Evolutionary conservation across 1,139 yeast genomes (phyloP), one percentile per base, ranked within the genome.

Genomic region (Sugiyamaella paludigena): DNA sequence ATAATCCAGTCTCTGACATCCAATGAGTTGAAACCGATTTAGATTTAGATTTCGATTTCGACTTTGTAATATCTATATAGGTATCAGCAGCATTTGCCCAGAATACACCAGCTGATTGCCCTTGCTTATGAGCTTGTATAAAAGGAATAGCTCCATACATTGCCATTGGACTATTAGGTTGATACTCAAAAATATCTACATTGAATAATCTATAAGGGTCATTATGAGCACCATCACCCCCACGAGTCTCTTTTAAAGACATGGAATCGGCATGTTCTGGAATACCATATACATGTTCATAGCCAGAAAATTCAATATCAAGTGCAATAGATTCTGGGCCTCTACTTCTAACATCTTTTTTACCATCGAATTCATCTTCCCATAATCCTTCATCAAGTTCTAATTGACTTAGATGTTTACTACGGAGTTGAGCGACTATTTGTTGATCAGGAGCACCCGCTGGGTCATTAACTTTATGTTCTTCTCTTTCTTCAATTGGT

Each of bases 41-140:
- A 2, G 63, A 53, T n/a, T 42, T 50, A n/a, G 24, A 19, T 19
- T 19, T 5, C 3, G 24, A 5, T 5, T 19, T 19, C 5, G 24
- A 19, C 73, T 61, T 75, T 38, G 58, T 72, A 42, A 94, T 79
- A 62, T 92, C 96, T 47, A 92, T 73, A 72, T 83, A 91, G 0
- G 98, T 89, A 62, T 92, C 98, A 1, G 98, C 97, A 47, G 88
- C 79, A 63, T 91, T 92, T 47, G 87, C 72, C 98, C 98, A 92
- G 61, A 91, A 89, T 7, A 92, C 64, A 10, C 96, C 98, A 6
- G 82, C 79, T 1, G 94, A 74, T 0, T 74, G 63, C 0, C 72
- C 77, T 0, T 79, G 75, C 53, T 78, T 82, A 13, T 79, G 79
- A 0, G 89, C 95, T 48, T 87, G 69, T 77, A 92, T 75, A 43